These are phyloP conservation scores for Geosmithia flava DNA, from an alignment of 2,329 filamentous ascomycete species.

Conservation along the genomic window DNA sequence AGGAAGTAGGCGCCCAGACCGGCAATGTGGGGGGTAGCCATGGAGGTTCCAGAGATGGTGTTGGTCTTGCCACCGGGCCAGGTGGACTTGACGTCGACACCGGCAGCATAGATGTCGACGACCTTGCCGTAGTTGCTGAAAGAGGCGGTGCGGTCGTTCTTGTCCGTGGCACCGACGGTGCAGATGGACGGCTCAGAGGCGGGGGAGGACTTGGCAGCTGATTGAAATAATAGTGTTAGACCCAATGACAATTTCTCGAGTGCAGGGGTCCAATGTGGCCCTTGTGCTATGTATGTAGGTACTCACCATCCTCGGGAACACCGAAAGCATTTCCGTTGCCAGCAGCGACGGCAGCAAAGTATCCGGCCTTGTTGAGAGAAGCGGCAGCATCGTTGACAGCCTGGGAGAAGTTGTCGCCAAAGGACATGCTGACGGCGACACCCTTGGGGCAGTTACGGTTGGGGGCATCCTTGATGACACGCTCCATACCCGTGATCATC, in stretches of 20 bases:
- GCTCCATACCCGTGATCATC: conserved; percentile 24
- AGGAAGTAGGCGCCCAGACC: conserved; percentile 54
- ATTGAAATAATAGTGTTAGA: conserved; percentile 15
- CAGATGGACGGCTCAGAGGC: conserved; percentile 26
- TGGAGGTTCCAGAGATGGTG: conserved; percentile 35
- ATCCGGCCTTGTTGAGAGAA: conserved; percentile 17
- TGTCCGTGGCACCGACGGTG: conserved; percentile 30
- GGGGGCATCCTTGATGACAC: conserved; percentile 17
- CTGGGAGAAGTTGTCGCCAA: conserved; percentile 18
- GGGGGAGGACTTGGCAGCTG: conserved; percentile 27
- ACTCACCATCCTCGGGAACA: neutral
- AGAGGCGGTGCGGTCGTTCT: conserved; percentile 17
- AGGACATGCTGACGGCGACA: conserved; percentile 28
- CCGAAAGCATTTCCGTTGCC: conserved; percentile 16
- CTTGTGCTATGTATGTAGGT: neutral
- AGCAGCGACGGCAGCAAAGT: conserved; percentile 27
- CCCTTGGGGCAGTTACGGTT: conserved; percentile 7
- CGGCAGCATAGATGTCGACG: conserved; percentile 26
- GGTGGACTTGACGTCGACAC: conserved; percentile 21
- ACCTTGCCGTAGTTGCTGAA: conserved; percentile 31
- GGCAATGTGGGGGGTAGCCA: conserved; percentile 50
- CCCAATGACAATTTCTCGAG: too few relatives aligned
- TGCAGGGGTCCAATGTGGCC: too few relatives aligned
- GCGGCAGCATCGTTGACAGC: conserved; percentile 24
- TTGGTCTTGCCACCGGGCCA: conserved; percentile 17